Evolutionary conservation across 1,139 yeast species (phyloP).

Genomic region (Taphrina betulina): DNA sequence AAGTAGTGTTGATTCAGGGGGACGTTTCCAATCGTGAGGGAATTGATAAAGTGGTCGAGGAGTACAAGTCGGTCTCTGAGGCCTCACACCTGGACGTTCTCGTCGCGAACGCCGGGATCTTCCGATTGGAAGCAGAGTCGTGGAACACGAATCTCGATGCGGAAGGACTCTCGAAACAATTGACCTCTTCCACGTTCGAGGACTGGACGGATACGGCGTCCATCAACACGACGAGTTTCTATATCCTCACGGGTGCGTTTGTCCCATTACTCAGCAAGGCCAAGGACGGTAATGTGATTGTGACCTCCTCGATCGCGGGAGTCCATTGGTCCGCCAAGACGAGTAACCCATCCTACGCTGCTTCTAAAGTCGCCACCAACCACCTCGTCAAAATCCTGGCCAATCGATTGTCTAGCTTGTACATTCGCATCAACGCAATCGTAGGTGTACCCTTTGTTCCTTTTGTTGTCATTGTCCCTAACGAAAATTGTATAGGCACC

Average conservation of each 20-base stretch:
- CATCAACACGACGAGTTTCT: constrained; percentile 35
- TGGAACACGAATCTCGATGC: constrained; percentile 27
- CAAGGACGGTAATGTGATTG: constrained; percentile 36
- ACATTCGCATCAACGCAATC: constrained; percentile 37
- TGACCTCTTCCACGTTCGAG: constrained; percentile 26
- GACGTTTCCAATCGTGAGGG: constrained; percentile 38
- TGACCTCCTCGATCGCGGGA: constrained; percentile 38
- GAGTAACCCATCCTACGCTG: constrained; percentile 34
- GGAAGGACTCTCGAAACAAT: constrained; percentile 34
- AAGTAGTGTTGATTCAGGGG: constrained; percentile 34
- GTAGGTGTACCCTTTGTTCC: neutral
- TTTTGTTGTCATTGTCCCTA: too few species aligned
- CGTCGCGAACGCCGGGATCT: constrained; percentile 38
- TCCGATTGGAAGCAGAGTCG: constrained; percentile 31
- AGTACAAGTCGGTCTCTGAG: constrained; percentile 35
- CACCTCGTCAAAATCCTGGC: constrained; percentile 38
- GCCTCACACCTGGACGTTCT: constrained; percentile 36
- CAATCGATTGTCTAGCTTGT: constrained; percentile 35
- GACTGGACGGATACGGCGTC: constrained; percentile 33
- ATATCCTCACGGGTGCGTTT: constrained; percentile 37
- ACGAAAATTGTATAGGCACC: neutral
- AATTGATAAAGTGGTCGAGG: constrained; percentile 29
- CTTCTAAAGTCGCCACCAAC: constrained; percentile 38
- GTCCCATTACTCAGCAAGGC: constrained; percentile 31
- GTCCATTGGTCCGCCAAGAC: constrained; percentile 35